Evolutionary conservation across 352 stramenopile genomes (phyloP).

Genomic region (Phytophthora kernoviae): DNA sequence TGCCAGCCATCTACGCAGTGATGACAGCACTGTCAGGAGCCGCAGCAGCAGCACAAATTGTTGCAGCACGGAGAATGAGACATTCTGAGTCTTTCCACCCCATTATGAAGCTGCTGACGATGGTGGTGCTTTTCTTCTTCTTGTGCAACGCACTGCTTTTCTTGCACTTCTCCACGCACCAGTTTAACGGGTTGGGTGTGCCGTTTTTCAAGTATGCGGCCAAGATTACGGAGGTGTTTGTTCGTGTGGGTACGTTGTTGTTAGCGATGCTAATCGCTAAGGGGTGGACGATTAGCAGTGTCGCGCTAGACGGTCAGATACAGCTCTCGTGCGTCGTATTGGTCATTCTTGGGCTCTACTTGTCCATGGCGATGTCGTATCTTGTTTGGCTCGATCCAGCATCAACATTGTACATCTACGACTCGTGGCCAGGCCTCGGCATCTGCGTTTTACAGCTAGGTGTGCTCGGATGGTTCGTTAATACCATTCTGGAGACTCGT

Average conservation of each 20-base stretch:
- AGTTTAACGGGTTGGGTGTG: conserved; percentile 71
- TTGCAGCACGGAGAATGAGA: conserved; percentile 48
- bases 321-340: conserved; percentile 74
- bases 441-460: conserved; percentile 69
- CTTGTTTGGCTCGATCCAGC: conserved; percentile 77
- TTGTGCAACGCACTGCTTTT: conserved; percentile 63
- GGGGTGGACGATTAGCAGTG: conserved; percentile 80
- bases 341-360: conserved; percentile 61
- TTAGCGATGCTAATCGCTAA: conserved; percentile 80
- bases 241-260: conserved; percentile 71
- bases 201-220: conserved; percentile 72
- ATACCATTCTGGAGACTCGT: conserved; percentile 68
- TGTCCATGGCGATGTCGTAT: conserved; percentile 85
- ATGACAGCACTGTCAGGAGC: conserved; percentile 49
- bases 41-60: conserved; percentile 41
- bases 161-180: conserved; percentile 61
- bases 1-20: conserved; percentile 57
- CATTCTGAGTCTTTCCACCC: conserved; percentile 79
- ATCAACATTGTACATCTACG: conserved; percentile 84
- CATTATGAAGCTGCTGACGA: conserved; percentile 75
- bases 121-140: conserved; percentile 69
- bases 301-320: conserved; percentile 64
- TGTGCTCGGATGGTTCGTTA: conserved; percentile 68
- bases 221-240: conserved; percentile 73
- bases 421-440: conserved; percentile 71